Evolutionary conservation across 352 stramenopile genomes (phyloP).

Genomic region (Phytophthora sansomeana): DNA sequence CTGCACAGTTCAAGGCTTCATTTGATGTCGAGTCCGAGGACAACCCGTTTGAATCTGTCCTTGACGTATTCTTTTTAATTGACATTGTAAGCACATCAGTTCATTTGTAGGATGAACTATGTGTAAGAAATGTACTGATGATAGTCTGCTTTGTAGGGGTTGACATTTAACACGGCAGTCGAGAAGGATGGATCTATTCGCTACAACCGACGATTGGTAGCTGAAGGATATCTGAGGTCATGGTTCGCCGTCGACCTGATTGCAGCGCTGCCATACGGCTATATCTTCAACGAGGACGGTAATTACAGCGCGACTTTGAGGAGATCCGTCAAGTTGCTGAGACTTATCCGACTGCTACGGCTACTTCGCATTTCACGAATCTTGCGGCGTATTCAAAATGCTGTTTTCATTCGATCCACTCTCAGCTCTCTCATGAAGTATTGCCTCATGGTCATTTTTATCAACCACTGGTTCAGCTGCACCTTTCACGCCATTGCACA

Average conservation of each 20-base stretch:
- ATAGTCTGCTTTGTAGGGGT: slow-evolving; percentile 32
- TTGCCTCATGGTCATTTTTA: slow-evolving; percentile 71
- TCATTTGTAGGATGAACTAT: neutral
- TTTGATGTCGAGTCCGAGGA: slow-evolving; percentile 49
- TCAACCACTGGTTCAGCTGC: slow-evolving; percentile 80
- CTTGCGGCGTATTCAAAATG: slow-evolving; percentile 68
- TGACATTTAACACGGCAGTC: slow-evolving; percentile 66
- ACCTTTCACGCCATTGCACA: slow-evolving; percentile 63
- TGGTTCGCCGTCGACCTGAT: slow-evolving; percentile 63
- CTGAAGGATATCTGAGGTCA: slow-evolving; percentile 46
- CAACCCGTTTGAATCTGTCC: slow-evolving; percentile 51
- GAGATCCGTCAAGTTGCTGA: slow-evolving; percentile 66
- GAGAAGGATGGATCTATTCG: slow-evolving; percentile 60
- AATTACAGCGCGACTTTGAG: slow-evolving; percentile 40
- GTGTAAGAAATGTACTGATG: neutral
- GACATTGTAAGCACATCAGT: slow-evolving; percentile 59
- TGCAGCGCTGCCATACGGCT: slow-evolving; percentile 62
- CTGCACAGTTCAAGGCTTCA: slow-evolving; percentile 65
- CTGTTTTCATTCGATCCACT: slow-evolving; percentile 77
- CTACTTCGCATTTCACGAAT: slow-evolving; percentile 80
- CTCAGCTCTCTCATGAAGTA: slow-evolving; percentile 75
- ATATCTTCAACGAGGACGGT: slow-evolving; percentile 35
- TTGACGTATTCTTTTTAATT: slow-evolving; percentile 70
- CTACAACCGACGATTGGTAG: slow-evolving; percentile 49
- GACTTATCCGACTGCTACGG: slow-evolving; percentile 64